Percentiles rank a stretch among this genome's conserved stretches.
Evolutionary conservation across 2,329 filamentous ascomycete species (phyloP).

Genomic region (Colletotrichum cuscutae): DNA sequence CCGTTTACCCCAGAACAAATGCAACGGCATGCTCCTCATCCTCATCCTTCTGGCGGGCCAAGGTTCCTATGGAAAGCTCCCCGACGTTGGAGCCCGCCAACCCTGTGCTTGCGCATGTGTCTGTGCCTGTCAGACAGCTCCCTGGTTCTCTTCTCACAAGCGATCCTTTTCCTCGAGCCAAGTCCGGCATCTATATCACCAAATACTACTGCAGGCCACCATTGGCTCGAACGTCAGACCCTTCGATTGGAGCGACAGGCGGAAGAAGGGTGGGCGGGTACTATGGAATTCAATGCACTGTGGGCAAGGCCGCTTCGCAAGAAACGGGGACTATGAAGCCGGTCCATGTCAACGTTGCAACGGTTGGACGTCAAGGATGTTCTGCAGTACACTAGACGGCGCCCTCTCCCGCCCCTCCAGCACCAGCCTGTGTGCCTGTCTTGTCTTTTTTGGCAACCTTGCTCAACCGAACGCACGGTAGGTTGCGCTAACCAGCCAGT

Average conservation of each 20-base stretch:
- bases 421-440: slow-evolving; percentile 8
- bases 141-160: neutral
- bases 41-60: neutral
- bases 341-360: slow-evolving; percentile 25
- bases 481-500: neutral
- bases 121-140: neutral
- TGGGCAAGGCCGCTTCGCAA: slow-evolving; percentile 9
- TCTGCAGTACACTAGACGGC: slow-evolving; percentile 34
- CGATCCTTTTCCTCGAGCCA: neutral
- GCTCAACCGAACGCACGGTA: neutral
- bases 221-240: neutral
- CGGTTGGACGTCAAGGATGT: slow-evolving; percentile 23
- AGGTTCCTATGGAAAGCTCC: neutral
- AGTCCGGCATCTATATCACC: slow-evolving; percentile 5
- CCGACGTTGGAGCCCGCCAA: neutral
- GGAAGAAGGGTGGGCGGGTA: slow-evolving; percentile 8
- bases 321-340: slow-evolving; percentile 21
- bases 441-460: neutral
- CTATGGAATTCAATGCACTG: slow-evolving; percentile 34
- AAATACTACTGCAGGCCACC: slow-evolving; percentile 10
- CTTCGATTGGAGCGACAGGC: slow-evolving; percentile 10
- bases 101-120: neutral
- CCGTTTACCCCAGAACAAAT: slow-evolving; percentile 16
- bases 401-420: slow-evolving; percentile 32
- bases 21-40: neutral